A percentile compares a stretch with the other conserved stretches of the same genome.
Conservation (phyloP, 2,329 filamentous ascomycete species). For the Beauveria australis region DNA sequence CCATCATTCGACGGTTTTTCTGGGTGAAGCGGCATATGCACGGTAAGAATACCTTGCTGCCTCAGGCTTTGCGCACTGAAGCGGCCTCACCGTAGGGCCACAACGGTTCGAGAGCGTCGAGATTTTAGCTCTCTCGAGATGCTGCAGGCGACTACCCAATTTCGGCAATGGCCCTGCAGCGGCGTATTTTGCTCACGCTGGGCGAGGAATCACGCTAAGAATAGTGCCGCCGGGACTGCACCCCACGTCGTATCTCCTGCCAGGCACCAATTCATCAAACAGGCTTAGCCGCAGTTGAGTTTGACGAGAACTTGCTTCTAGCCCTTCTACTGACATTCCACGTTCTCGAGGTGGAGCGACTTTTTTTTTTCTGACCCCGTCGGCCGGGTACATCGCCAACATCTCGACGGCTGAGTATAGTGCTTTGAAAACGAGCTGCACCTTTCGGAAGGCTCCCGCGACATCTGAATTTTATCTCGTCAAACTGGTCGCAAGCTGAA, state of each 20-base stretch:
- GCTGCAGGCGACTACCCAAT: neutral
- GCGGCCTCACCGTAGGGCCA: neutral
- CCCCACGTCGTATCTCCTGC: constrained; percentile 3
- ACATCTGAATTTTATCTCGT: neutral
- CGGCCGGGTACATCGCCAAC: neutral
- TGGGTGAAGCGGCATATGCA: neutral
- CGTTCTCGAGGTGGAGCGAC: neutral
- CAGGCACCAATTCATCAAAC: constrained; percentile 1
- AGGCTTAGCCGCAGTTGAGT: neutral
- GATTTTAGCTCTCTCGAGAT: neutral
- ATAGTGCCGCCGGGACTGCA: neutral
- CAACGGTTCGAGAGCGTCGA: neutral
- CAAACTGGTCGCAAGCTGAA: neutral
- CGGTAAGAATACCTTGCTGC: neutral
- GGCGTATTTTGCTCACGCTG: neutral
- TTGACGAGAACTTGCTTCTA: constrained; percentile 4
- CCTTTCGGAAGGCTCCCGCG: neutral
- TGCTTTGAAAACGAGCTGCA: neutral
- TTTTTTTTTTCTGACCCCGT: neutral
- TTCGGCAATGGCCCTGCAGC: neutral
- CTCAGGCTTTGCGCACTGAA: neutral
- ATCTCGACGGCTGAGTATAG: neutral
- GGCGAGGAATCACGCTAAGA: neutral
- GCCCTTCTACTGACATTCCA: constrained; percentile 4
- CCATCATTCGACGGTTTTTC: neutral